Conservation (phyloP, 179 eudicot species). For the Nepenthes alata region DNA sequence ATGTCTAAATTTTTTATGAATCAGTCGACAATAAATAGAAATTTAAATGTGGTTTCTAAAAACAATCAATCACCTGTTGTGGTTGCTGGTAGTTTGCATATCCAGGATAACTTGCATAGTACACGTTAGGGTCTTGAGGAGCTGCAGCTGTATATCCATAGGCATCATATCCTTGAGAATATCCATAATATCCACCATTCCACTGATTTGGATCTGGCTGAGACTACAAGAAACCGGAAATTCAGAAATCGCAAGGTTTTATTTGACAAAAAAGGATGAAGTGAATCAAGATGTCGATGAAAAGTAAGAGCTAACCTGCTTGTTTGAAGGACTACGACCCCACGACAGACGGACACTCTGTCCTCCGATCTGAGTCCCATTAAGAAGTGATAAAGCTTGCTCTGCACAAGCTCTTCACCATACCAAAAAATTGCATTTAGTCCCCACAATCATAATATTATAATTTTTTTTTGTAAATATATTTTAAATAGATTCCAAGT, state of each 20-base stretch:
- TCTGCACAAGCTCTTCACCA: constrained; percentile 56
- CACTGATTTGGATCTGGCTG: constrained; percentile 59
- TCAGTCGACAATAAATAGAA: too few relatives aligned
- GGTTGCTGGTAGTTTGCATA: constrained; percentile 74
- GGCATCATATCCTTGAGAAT: constrained; percentile 67
- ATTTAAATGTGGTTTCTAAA: too few relatives aligned
- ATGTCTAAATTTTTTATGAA: too few relatives aligned
- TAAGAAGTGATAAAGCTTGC: constrained; percentile 55
- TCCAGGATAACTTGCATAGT: constrained; percentile 69
- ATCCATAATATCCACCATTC: constrained; percentile 70
- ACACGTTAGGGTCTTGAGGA: constrained; percentile 79
- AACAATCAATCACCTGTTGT: constrained; percentile 40
- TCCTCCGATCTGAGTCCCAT: constrained; percentile 68
- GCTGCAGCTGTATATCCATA: constrained; percentile 54
- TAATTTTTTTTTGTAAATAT: too few relatives aligned
- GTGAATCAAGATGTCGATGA: not conserved
- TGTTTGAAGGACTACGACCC: constrained; percentile 88
- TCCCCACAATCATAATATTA: too few relatives aligned
- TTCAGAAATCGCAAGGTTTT: not conserved
- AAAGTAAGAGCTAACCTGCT: constrained; percentile 42
- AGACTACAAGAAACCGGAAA: constrained; percentile 14
- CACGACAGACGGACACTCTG: constrained; percentile 78
- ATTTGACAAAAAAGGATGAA: not conserved
- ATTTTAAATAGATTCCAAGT: too few relatives aligned
- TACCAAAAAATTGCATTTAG: not conserved